Conservation (phyloP, 1,139 yeast species). For the Starmera stellimalicola region DNA sequence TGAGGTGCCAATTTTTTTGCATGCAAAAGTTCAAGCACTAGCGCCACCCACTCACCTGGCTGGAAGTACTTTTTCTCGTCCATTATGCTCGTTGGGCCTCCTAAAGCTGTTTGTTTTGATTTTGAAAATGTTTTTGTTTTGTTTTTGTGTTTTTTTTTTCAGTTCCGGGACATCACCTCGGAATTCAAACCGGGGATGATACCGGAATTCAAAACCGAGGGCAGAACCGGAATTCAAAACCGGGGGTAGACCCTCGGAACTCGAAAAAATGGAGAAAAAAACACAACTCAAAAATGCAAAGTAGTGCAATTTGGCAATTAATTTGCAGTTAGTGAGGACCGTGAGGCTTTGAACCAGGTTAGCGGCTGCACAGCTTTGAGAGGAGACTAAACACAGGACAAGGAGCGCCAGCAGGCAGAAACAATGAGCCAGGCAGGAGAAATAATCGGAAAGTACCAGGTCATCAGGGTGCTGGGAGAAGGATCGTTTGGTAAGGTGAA, state of each 20-base stretch:
- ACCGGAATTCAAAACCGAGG: not conserved
- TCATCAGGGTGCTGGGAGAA: constrained; percentile 90
- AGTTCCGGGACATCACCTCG: not conserved
- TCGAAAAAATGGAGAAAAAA: too few species aligned
- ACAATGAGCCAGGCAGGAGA: constrained; percentile 22
- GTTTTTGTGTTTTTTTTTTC: not conserved
- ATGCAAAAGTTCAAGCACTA: too few species aligned
- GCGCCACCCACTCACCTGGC: constrained; percentile 20
- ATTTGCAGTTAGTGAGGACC: too few species aligned
- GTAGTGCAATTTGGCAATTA: too few species aligned
- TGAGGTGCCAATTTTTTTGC: too few species aligned
- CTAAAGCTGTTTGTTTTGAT: constrained; percentile 1
- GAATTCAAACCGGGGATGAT: not conserved
- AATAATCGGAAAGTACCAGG: constrained; percentile 86
- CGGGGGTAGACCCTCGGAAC: too few species aligned
- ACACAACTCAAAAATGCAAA: too few species aligned
- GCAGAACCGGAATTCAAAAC: not conserved
- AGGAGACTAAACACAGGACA: too few species aligned
- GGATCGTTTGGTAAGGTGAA: constrained; percentile 98
- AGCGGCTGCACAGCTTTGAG: too few species aligned
- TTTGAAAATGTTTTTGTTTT: not conserved
- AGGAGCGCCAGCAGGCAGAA: too few species aligned
- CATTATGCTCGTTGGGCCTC: constrained; percentile 6
- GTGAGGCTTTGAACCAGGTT: too few species aligned
- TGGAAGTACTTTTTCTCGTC: constrained; percentile 16